Evolutionary conservation across 306 rosid species (phyloP).

Genomic region (Medicago lupulina): DNA sequence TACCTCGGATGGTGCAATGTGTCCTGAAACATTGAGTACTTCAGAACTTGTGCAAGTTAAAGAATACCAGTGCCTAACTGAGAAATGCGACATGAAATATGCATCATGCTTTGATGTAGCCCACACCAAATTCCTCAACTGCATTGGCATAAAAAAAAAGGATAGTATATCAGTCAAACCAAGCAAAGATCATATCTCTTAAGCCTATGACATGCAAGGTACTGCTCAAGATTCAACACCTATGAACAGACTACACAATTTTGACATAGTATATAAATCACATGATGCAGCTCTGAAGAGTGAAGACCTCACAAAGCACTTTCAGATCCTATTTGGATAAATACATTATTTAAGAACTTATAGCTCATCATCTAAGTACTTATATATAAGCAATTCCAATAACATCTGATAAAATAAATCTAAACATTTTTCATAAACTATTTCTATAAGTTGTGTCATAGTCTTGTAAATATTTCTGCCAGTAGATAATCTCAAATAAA

Average conservation of each 20-base stretch:
- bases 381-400: not conserved
- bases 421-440: too few species aligned
- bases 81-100: conserved; percentile 70
- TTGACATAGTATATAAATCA: conserved; percentile 22
- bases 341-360: too few species aligned
- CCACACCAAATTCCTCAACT: conserved; percentile 94
- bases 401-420: too few species aligned
- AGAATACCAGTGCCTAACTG: conserved; percentile 75
- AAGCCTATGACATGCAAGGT: conserved; percentile 6
- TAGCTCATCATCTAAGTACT: too few species aligned
- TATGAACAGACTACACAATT: conserved; percentile 10
- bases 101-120: conserved; percentile 87
- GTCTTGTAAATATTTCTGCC: too few species aligned
- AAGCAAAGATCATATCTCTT: conserved; percentile 20
- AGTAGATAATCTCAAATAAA: not conserved
- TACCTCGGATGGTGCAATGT: conserved; percentile 84
- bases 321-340: not conserved
- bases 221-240: conserved; percentile 26
- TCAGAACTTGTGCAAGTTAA: conserved; percentile 62
- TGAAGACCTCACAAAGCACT: conserved; percentile 2
- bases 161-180: conserved; percentile 21
- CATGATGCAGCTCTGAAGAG: not conserved
- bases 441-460: too few species aligned
- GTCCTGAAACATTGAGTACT: conserved; percentile 76
- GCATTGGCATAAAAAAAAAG: conserved; percentile 41